Evolutionary conservation across 179 eudicot species (phyloP).

Genomic region (Beta lomatogona): DNA sequence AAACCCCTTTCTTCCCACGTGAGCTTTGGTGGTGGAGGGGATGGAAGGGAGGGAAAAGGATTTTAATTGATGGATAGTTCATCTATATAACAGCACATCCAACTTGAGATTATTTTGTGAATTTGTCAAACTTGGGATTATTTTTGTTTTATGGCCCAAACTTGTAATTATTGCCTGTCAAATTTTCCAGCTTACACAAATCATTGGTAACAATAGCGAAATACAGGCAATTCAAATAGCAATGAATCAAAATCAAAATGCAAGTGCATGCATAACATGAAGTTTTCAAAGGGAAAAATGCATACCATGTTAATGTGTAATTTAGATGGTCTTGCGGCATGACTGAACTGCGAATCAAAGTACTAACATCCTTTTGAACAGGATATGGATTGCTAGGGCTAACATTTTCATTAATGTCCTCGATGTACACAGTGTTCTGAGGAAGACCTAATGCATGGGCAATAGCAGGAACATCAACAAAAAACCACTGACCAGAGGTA

Average conservation of each 20-base stretch:
- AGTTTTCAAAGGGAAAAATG: conserved; percentile 13
- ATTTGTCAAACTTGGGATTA: no score
- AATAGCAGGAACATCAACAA: conserved; percentile 87
- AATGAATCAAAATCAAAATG: background rate
- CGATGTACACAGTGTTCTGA: conserved; percentile 68
- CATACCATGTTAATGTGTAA: conserved; percentile 88
- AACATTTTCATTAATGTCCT: conserved; percentile 65
- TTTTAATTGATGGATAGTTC: no score
- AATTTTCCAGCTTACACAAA: background rate
- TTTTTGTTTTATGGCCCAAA: no score
- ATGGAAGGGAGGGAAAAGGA: no score
- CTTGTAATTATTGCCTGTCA: background rate
- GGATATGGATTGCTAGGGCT: conserved; percentile 83
- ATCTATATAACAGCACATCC: no score
- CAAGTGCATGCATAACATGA: background rate
- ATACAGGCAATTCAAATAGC: background rate
- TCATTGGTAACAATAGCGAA: background rate
- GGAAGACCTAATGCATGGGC: conserved; percentile 69
- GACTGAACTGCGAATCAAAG: conserved; percentile 82
- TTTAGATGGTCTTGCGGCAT: conserved; percentile 99
- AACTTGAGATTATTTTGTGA: no score
- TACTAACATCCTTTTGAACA: conserved; percentile 70
- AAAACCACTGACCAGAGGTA: conserved; percentile 77
- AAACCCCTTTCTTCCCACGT: no score
- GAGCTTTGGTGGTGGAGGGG: no score